phyloP scores from a whole-genome alignment of 177 flowering plant genomes.

The Telopea speciosissima region DNA sequence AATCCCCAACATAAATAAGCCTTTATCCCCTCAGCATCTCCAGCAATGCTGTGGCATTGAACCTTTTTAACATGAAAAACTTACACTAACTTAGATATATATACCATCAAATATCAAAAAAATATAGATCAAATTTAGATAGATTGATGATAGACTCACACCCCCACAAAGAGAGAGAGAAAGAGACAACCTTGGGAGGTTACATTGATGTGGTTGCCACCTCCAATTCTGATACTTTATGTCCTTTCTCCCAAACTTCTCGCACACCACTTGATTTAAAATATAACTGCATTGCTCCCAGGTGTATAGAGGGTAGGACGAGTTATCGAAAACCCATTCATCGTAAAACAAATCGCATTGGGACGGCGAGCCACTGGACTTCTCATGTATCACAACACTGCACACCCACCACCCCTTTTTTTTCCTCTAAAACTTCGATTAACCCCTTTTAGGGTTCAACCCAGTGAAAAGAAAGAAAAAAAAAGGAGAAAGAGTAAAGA shows the following conservation, averaged over 20 bases:
- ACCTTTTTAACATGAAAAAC: conserved; percentile 39
- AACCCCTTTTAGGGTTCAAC: too few species aligned
- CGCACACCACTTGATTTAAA: conserved; percentile 70
- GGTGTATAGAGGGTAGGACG: conserved; percentile 55
- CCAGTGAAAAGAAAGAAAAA: too few species aligned
- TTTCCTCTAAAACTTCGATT: too few species aligned
- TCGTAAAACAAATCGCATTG: conserved; percentile 30
- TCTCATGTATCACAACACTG: not conserved
- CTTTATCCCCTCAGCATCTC: conserved; percentile 69
- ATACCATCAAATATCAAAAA: conserved; percentile 1
- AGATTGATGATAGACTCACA: too few species aligned
- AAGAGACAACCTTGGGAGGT: conserved; percentile 57
- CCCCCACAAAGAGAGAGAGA: not conserved
- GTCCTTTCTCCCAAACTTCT: conserved; percentile 65
- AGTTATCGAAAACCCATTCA: conserved; percentile 67
- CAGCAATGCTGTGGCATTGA: conserved; percentile 64
- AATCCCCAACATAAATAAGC: conserved; percentile 78
- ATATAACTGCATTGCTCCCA: conserved; percentile 54
- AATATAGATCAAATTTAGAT: too few species aligned
- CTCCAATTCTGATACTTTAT: conserved; percentile 67
- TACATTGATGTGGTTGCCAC: conserved; percentile 79
- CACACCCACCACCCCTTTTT: too few species aligned
- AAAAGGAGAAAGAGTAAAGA: too few species aligned
- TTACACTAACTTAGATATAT: conserved; percentile 1
- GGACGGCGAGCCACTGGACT: not conserved